phyloP scores from a whole-genome alignment of 495 filamentous ascomycete genomes.

The Trichoderma virens region DNA sequence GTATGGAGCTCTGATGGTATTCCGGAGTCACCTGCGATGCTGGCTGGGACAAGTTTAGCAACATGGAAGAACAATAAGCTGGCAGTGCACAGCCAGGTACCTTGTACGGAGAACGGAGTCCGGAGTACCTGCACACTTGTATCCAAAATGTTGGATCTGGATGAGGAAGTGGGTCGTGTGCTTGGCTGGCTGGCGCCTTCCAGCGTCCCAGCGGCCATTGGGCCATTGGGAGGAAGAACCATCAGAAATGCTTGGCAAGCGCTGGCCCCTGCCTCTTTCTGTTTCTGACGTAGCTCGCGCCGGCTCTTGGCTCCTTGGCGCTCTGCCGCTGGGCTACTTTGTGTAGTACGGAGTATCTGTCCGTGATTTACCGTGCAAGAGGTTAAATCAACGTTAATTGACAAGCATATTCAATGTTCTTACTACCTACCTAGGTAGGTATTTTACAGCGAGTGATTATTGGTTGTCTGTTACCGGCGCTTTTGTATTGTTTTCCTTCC shows the following conservation, averaged over 20 bases:
- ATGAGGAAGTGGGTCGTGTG: slow-evolving; percentile 6
- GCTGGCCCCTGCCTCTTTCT: background rate
- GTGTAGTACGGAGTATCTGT: background rate
- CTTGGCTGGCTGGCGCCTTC: too few species aligned
- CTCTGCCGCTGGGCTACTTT: too few species aligned
- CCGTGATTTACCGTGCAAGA: background rate
- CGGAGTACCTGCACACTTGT: too few species aligned
- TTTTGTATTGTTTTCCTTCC: too few species aligned
- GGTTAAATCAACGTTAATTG: background rate
- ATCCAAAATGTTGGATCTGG: slow-evolving; percentile 4
- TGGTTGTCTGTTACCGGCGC: too few species aligned
- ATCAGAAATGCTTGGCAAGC: background rate
- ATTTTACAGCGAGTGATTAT: too few species aligned
- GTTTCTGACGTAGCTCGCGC: background rate
- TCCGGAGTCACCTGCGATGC: background rate
- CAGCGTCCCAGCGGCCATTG: background rate
- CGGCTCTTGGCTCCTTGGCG: background rate
- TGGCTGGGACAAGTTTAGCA: background rate
- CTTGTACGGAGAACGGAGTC: too few species aligned
- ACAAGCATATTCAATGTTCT: background rate
- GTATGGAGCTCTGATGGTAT: background rate
- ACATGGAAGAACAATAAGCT: background rate
- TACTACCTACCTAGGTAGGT: too few species aligned
- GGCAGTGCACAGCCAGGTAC: background rate
- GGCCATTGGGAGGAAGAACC: background rate